These are phyloP conservation scores for Salinomyces thailandicus DNA, from an alignment of 2,329 filamentous ascomycete species.

Conservation along the genomic window DNA sequence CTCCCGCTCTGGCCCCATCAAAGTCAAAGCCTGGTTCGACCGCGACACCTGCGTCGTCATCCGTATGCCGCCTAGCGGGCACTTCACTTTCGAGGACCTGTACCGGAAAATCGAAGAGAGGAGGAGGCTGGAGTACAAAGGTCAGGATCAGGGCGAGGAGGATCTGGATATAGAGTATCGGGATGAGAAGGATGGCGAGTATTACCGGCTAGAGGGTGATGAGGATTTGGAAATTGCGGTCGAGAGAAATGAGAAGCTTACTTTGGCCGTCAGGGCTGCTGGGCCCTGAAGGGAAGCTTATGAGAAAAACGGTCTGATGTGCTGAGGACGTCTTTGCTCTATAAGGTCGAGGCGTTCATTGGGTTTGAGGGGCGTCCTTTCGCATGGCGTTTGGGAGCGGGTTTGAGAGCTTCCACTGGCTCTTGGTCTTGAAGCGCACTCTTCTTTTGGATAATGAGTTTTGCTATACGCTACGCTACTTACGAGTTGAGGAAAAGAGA, in stretches of 20 bases:
- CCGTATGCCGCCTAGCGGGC: constrained; percentile 61
- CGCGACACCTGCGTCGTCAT: constrained; percentile 80
- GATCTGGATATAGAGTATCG: constrained; percentile 71
- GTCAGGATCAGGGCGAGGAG: constrained; percentile 28
- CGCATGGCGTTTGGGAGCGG: too few species aligned
- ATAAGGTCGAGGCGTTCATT: too few species aligned
- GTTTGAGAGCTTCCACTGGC: too few species aligned
- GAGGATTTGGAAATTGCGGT: constrained; percentile 72
- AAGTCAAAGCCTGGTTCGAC: constrained; percentile 91
- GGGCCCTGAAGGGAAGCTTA: constrained; percentile 6
- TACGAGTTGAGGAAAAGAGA: too few species aligned
- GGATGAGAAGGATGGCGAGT: constrained; percentile 68
- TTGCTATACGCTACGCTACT: too few species aligned
- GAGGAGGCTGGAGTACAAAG: constrained; percentile 54
- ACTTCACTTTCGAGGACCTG: constrained; percentile 63
- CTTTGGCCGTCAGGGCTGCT: constrained; percentile 43
- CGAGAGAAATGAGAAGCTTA: constrained; percentile 75
- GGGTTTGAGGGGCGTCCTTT: too few species aligned
- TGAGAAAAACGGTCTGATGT: too few species aligned
- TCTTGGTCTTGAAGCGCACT: too few species aligned
- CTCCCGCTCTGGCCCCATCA: constrained; percentile 49
- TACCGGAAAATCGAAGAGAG: constrained; percentile 77
- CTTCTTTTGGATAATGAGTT: too few species aligned
- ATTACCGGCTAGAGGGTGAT: constrained; percentile 65
- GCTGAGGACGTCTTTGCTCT: too few species aligned